These are phyloP conservation scores for Penicillium cataractarum DNA, from an alignment of 495 filamentous ascomycete genomes.

Conservation along the genomic window DNA sequence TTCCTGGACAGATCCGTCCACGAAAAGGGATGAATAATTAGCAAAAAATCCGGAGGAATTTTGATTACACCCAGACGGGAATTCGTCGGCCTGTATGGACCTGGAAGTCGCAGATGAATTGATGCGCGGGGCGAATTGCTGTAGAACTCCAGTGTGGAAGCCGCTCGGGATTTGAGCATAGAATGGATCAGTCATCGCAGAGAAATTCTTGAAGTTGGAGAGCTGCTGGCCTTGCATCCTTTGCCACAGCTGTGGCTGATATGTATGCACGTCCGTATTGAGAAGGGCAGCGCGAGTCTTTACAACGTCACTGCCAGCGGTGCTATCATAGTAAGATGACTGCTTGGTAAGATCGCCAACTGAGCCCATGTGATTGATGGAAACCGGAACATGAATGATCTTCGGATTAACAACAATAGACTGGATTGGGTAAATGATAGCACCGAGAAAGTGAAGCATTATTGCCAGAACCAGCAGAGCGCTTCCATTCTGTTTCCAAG, in stretches of 20 bases:
- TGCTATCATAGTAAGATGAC: background rate
- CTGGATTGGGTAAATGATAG: conserved; percentile 31
- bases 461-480: conserved; percentile 19
- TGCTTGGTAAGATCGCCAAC: background rate
- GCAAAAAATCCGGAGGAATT: background rate
- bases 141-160: conserved; percentile 25
- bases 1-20: background rate
- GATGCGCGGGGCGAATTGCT: conserved; percentile 31
- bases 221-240: background rate
- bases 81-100: conserved; percentile 4
- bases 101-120: conserved; percentile 22
- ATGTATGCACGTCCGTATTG: conserved; percentile 9
- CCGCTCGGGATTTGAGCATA: conserved; percentile 16
- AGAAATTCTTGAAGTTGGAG: conserved; percentile 14
- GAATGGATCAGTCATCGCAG: conserved; percentile 20
- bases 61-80: background rate
- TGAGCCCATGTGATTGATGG: background rate
- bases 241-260: conserved; percentile 20
- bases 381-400: conserved; percentile 9
- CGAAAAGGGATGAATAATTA: background rate
- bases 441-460: conserved; percentile 23
- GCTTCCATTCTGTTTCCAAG: conserved; percentile 24
- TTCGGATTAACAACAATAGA: conserved; percentile 22
- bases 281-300: conserved; percentile 15
- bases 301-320: conserved; percentile 11